Conservation (phyloP, 2,329 filamentous ascomycete genomes). For the Uncinocarpus reesii region DNA sequence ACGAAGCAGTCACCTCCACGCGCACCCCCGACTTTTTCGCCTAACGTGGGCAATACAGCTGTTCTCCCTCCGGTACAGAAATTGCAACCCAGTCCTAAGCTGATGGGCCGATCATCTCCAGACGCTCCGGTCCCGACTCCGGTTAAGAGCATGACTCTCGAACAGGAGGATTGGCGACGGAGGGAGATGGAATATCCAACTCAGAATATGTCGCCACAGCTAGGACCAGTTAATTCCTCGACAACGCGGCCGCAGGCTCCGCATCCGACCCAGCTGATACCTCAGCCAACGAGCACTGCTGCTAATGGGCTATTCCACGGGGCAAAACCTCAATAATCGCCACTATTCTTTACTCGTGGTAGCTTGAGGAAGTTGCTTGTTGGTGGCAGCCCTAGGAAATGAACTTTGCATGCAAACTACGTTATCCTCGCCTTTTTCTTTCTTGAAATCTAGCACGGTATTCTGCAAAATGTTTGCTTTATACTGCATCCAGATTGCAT, state of each 20-base stretch:
- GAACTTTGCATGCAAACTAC: no score
- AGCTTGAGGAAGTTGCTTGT: no score
- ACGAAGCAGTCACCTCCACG: conserved; percentile 35
- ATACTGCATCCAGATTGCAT: not conserved
- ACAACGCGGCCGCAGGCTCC: not conserved
- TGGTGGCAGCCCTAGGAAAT: not conserved
- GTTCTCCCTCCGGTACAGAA: conserved; percentile 34
- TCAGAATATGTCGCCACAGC: not conserved
- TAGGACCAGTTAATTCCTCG: not conserved
- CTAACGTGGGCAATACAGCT: conserved; percentile 19
- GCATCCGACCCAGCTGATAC: not conserved
- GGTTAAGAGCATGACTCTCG: conserved; percentile 36
- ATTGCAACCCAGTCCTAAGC: conserved; percentile 36
- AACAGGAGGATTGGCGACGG: conserved; percentile 34
- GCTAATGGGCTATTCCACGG: not conserved
- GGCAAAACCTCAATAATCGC: not conserved
- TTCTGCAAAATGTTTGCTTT: not conserved
- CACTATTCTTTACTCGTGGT: not conserved
- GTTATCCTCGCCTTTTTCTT: not conserved
- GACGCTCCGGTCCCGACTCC: conserved; percentile 35
- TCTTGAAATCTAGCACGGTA: not conserved
- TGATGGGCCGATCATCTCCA: conserved; percentile 36
- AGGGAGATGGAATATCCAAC: conserved; percentile 25
- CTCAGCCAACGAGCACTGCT: not conserved
- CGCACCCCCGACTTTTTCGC: conserved; percentile 14